A percentile compares a stretch with the other conserved stretches of the same genome.
Evolutionary conservation across 805 yeast species (phyloP).

Genomic region (Schizosaccharomyces pombe): ASM294v3 CU329670.1:3918001-3918500

Average conservation of each 20-base stretch:
- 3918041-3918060: too few species aligned
- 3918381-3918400: slow-evolving; percentile 49
- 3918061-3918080: too few species aligned
- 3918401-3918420: slow-evolving; percentile 51
- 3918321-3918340: background rate
- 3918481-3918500: slow-evolving; percentile 40
- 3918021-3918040: too few species aligned
- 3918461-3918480: slow-evolving; percentile 46
- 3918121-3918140: too few species aligned
- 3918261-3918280: background rate
- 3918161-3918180: too few species aligned
- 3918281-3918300: background rate
- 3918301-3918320: slow-evolving; percentile 1
- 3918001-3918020: too few species aligned
- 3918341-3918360: slow-evolving; percentile 21
- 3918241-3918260: background rate
- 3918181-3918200: too few species aligned
- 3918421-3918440: slow-evolving; percentile 69
- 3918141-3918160: too few species aligned
- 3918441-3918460: slow-evolving; percentile 58
- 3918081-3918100: too few species aligned
- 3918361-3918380: slow-evolving; percentile 54
- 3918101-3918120: too few species aligned
- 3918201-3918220: background rate
- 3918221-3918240: background rate